Evolutionary conservation across 345 rosid genomes (phyloP), one percentile per base, ranked within the genome.

Genomic region (Euphorbia pulcherrima): DNA sequence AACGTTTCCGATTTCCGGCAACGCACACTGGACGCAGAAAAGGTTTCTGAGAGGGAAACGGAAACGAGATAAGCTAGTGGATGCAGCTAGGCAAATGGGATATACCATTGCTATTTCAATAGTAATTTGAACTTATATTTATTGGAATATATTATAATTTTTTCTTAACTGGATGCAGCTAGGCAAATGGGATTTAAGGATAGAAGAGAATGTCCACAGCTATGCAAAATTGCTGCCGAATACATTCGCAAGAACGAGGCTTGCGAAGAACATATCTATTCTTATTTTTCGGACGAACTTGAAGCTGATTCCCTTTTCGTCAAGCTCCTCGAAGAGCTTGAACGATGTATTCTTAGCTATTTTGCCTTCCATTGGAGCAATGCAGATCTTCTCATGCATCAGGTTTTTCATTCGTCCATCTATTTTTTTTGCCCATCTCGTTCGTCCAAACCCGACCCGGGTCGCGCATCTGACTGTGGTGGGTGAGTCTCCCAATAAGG

Each of bases 341-440:
- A 94, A 61, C 74, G 88, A 72, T 89, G 90, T 71, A 89, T 91
- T 59, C 92, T 91, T 44, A 76, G 85, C 68, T 94, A 91, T 53
- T 91, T 91, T 60, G 87, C 95, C 16, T 94, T 89, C 72, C 97
- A 94, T 20, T 91, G 96, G 99, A 82, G 55, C 67, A 83, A 88
- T 52, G 96, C 97, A 23, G 79, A 91, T 46, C 66, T 55, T 18
- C 62, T 87, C 75, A 79, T 94, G 68, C 71, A 65, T 57, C 89
- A 88, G 95, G 99, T 83, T 59, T 17, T 17, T 10, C 20, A 48
- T 48, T n/a, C n/a, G 18, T 48, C 52, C n/a, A n/a, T n/a, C n/a
- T n/a, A n/a, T n/a, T n/a, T n/a, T n/a, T n/a, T n/a, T n/a, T n/a
- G n/a, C n/a, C n/a, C n/a, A n/a, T n/a, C n/a, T n/a, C n/a, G n/a